Evolutionary conservation across 106 monocot species (phyloP), one percentile per base, ranked within the genome.

Genomic region (Phalaenopsis aphrodite): DNA sequence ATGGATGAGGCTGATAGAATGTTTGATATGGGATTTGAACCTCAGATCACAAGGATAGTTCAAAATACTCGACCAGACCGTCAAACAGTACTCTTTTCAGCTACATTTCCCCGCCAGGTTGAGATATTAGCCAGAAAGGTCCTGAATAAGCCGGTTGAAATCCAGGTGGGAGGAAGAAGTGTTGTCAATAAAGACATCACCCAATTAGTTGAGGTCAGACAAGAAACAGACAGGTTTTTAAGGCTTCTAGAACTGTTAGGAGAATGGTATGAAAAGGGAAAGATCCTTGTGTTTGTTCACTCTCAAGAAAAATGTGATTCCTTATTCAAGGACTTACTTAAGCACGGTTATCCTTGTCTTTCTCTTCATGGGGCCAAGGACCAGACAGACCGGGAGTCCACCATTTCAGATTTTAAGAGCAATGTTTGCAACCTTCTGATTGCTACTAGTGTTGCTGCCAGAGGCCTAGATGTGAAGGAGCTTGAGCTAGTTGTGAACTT

Each of bases 1-100:
- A 98, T 98, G 98, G 98, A 98, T 75, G 98, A 98, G 85, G 98
- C 98, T 74, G 98, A 98, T 85, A 72, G 98, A 78, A 98, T 98
- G 98, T 98, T 94, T 84, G 98, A 94, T 79, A 98, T 94, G 94
- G 98, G 98, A 8, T 98, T 98, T 72, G 98, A 98, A 79, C 98
- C 98, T 66, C 98, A 94, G 79, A 98, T 98, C 45, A 91, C 92
- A 17, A 85, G 94, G 71, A 98, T 98, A 30, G 88, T 98, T 48
- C 94, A 94, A 75, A 98, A 98, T 78, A 94, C 94, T 48, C 83
- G 91, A 19, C 94, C 98, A n/a, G 94, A 94, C 23, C 75, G 94
- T 38, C 98, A 98, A 78, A 98, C 94, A 8, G 98, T 98, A 11
- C 89, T 98, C 5, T 98, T 98, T 80, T 98, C 94, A 1, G 98